phyloP scores from a whole-genome alignment of 2,329 filamentous ascomycete species.

The Fusarium vanettenii region DNA sequence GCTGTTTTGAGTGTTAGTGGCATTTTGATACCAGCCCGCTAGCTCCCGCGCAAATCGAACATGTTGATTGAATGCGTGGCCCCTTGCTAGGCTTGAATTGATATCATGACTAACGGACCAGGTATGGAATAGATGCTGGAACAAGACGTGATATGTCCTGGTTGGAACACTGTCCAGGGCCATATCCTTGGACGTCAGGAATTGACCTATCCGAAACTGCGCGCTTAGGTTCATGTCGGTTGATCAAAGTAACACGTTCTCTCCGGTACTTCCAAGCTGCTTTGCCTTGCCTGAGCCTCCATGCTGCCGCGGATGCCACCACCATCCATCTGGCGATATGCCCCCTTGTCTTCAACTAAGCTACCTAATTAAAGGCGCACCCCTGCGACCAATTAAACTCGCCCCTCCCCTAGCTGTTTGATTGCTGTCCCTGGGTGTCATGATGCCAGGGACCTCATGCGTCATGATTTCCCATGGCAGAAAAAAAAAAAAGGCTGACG shows the following conservation, averaged over 20 bases:
- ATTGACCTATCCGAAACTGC: neutral
- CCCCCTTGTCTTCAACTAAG: neutral
- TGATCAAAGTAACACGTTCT: neutral
- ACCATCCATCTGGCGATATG: neutral
- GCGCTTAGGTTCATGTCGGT: constrained; percentile 19
- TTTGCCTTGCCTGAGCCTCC: constrained; percentile 12
- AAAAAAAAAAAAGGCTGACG: constrained; percentile 1
- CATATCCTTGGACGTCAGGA: neutral
- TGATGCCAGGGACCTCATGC: constrained; percentile 29
- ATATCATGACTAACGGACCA: constrained; percentile 3
- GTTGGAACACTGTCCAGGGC: neutral
- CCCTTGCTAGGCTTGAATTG: neutral
- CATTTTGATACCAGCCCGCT: constrained; percentile 3
- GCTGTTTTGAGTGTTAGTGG: neutral
- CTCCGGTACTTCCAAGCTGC: neutral
- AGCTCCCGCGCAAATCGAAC: neutral
- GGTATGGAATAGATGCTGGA: neutral
- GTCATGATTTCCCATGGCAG: constrained; percentile 20
- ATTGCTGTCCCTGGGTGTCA: constrained; percentile 21
- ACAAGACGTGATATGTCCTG: neutral
- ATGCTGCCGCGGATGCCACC: neutral
- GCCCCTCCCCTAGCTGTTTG: constrained; percentile 13
- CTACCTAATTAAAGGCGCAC: constrained; percentile 17
- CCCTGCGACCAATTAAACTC: constrained; percentile 30
- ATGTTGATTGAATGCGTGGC: neutral